These are phyloP conservation scores for Cladobotryum mycophilum DNA, from an alignment of 2,329 filamentous ascomycete species.

Conservation along the genomic window DNA sequence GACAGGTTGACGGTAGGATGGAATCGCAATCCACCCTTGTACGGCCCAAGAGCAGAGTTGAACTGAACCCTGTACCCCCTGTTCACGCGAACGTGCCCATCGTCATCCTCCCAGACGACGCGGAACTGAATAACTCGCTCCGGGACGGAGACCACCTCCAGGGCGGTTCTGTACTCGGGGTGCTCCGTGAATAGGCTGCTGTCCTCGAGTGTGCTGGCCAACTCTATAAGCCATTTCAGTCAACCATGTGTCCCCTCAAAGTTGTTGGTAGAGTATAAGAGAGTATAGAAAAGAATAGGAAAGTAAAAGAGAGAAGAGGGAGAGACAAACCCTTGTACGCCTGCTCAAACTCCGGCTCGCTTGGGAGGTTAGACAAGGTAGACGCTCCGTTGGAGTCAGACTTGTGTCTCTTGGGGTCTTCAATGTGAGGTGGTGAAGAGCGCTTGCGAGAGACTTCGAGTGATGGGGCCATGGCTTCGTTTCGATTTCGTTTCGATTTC, in stretches of 20 bases:
- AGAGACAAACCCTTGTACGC: constrained; percentile 75
- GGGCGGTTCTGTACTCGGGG: constrained; percentile 89
- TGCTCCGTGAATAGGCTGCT: constrained; percentile 88
- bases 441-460: background rate
- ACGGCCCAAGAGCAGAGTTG: constrained; percentile 94
- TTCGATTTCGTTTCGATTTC: background rate
- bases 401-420: background rate
- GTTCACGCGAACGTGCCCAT: constrained; percentile 84
- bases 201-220: constrained; percentile 89
- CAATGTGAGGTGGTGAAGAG: background rate
- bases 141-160: constrained; percentile 80
- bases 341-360: constrained; percentile 97
- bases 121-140: constrained; percentile 97
- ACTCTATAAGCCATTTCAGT: constrained; percentile 52
- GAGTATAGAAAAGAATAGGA: constrained; percentile 1
- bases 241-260: background rate
- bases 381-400: background rate
- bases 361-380: constrained; percentile 74
- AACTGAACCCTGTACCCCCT: constrained; percentile 95
- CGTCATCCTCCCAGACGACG: constrained; percentile 94
- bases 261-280: background rate
- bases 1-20: constrained; percentile 81
- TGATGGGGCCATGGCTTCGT: background rate
- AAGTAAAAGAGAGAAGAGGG: too few relatives aligned
- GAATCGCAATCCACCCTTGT: constrained; percentile 95